Percentiles rank a stretch among this genome's conserved stretches.
Evolutionary conservation across 371 early-diverging fungal species (phyloP).

Genomic region (Mucor piriformis): DNA sequence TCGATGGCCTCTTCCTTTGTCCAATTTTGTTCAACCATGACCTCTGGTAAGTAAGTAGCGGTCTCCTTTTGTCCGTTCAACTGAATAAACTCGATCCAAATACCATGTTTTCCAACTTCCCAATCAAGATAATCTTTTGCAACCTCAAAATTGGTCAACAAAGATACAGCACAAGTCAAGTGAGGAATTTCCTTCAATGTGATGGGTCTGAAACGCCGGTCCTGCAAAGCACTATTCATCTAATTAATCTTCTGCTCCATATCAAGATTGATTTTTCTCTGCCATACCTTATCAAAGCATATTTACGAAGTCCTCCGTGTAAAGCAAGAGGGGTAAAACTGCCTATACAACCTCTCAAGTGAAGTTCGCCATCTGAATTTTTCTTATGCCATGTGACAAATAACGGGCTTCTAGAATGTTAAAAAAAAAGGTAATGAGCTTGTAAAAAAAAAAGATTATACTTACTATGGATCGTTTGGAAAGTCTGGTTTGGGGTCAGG

Average conservation of each 20-base stretch:
- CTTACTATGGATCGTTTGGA: conserved; percentile 59
- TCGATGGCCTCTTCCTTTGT: conserved; percentile 81
- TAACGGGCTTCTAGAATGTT: conserved; percentile 60
- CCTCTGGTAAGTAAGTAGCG: conserved; percentile 93
- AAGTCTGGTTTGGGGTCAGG: conserved; percentile 44
- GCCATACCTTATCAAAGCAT: conserved; percentile 79
- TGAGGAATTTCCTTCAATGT: conserved; percentile 60
- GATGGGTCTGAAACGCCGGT: conserved; percentile 86
- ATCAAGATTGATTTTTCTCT: not conserved
- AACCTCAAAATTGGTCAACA: conserved; percentile 84
- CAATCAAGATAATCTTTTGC: conserved; percentile 81
- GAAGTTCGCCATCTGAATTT: conserved; percentile 35
- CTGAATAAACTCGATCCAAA: conserved; percentile 84
- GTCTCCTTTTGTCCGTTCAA: conserved; percentile 58
- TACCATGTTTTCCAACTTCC: conserved; percentile 90
- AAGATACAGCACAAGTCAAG: conserved; percentile 79
- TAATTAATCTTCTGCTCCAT: not conserved
- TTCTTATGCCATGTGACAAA: conserved; percentile 86
- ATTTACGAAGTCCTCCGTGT: conserved; percentile 74
- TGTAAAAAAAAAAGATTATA: not conserved
- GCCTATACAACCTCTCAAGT: conserved; percentile 93
- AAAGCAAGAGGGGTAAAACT: conserved; percentile 81
- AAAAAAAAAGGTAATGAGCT: not conserved
- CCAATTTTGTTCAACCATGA: conserved; percentile 79
- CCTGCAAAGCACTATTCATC: conserved; percentile 71